Conservation (phyloP, 768 basidiomycete species). For the Phlebiopsis flavidoalba region DNA sequence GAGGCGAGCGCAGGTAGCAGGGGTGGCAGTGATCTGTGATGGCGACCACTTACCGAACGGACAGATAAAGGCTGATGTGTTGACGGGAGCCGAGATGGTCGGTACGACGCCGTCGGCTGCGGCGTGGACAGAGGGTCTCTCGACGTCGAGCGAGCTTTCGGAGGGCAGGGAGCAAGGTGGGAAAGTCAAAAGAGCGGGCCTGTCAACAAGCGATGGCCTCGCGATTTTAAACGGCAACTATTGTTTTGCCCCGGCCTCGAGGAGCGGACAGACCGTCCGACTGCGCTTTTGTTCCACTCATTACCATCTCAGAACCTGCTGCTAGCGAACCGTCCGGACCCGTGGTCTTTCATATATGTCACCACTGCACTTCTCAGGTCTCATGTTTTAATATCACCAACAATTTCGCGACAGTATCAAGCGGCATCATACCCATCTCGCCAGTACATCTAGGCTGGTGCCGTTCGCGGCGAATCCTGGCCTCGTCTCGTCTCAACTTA, state of each 20-base stretch:
- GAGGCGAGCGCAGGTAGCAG: neutral
- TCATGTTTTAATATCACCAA: no score
- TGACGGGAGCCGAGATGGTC: constrained; percentile 2
- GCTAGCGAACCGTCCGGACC: neutral
- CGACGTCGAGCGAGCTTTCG: neutral
- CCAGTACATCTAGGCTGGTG: neutral
- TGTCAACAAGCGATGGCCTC: neutral
- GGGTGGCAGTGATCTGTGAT: neutral
- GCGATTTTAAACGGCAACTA: neutral
- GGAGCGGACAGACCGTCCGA: neutral
- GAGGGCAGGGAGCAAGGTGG: neutral
- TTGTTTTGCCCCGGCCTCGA: constrained; percentile 1
- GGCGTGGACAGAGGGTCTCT: neutral
- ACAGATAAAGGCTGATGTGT: neutral
- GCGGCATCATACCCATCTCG: neutral
- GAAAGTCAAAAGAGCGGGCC: neutral
- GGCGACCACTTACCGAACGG: neutral
- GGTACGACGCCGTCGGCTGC: neutral
- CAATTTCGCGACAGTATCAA: neutral
- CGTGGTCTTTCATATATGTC: no score
- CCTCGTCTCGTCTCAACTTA: neutral
- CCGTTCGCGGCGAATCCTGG: neutral
- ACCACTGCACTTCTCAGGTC: no score
- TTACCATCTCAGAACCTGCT: no score
- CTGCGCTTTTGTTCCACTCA: neutral